Evolutionary conservation across 192 early-diverging fungal genomes (phyloP).

Genomic region (Gaertneriomyces sp.): DNA sequence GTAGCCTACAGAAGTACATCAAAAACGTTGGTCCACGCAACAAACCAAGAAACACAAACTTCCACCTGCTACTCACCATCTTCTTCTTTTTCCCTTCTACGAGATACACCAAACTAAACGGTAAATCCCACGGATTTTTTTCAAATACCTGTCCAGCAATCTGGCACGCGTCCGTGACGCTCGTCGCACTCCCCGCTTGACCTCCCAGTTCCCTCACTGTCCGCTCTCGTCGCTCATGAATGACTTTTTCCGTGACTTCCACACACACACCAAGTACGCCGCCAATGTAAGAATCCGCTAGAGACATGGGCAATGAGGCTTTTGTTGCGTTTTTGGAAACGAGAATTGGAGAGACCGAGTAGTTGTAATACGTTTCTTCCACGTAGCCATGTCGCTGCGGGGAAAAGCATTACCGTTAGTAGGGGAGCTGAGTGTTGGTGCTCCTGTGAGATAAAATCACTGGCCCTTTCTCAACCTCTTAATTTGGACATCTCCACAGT

Average conservation of each 20-base stretch:
- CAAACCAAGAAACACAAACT: background rate
- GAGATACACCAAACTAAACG: constrained; percentile 23
- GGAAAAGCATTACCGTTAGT: too few relatives aligned
- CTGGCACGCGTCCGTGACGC: constrained; percentile 11
- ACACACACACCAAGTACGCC: background rate
- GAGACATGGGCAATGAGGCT: background rate
- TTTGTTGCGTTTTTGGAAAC: background rate
- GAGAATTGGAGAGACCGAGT: constrained; percentile 3
- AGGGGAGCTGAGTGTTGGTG: too few relatives aligned
- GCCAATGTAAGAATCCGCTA: background rate
- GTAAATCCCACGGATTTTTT: constrained; percentile 9
- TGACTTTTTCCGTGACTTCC: constrained; percentile 1
- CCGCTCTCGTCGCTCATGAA: constrained; percentile 18
- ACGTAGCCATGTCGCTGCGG: background rate
- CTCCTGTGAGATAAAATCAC: too few relatives aligned
- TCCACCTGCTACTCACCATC: background rate
- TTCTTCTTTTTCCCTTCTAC: background rate
- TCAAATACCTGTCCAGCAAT: constrained; percentile 5
- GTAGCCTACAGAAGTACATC: background rate
- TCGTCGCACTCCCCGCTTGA: constrained; percentile 3
- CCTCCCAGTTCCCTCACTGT: constrained; percentile 15
- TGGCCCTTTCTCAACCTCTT: too few relatives aligned
- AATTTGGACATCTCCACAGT: too few relatives aligned
- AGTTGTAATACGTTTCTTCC: constrained; percentile 13
- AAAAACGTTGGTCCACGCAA: background rate